A percentile compares a stretch with the other conserved stretches of the same genome.
phyloP scores from a whole-genome alignment of 2,329 filamentous ascomycete species.

The Diplodia sapinea region DNA sequence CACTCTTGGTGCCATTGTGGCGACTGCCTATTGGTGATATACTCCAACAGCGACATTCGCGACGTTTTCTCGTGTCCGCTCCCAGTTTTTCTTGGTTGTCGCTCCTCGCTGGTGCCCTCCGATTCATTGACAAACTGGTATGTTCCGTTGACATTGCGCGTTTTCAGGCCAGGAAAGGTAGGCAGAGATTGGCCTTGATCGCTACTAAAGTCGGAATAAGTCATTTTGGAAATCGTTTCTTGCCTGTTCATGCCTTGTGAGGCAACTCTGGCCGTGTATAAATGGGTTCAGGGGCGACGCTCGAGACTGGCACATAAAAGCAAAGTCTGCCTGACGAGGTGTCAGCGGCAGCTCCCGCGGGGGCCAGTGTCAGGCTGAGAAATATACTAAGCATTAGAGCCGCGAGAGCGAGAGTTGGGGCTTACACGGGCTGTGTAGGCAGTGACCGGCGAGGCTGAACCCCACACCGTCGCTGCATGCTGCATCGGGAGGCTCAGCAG shows the following conservation, averaged over 20 bases:
- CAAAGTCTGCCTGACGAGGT: neutral
- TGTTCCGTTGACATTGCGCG: neutral
- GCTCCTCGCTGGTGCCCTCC: neutral
- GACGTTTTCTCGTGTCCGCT: neutral
- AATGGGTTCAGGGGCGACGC: neutral
- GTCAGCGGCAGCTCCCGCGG: neutral
- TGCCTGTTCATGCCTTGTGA: neutral
- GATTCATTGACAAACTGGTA: neutral
- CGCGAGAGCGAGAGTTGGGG: neutral
- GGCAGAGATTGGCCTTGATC: neutral
- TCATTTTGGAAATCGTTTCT: neutral
- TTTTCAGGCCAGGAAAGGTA: neutral
- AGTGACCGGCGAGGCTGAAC: neutral
- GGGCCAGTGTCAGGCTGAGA: neutral
- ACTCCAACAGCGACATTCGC: neutral
- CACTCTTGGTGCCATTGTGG: neutral
- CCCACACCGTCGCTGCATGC: neutral
- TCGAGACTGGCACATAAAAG: neutral
- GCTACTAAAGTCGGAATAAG: neutral
- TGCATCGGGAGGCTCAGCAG: neutral
- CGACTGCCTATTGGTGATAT: neutral
- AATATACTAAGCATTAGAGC: neutral
- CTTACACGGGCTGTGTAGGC: neutral
- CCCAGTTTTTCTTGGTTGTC: neutral
- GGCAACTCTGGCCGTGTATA: neutral